Evolutionary conservation across 2,329 filamentous ascomycete genomes (phyloP).

Genomic region (Stagonosporopsis vannaccii): DNA sequence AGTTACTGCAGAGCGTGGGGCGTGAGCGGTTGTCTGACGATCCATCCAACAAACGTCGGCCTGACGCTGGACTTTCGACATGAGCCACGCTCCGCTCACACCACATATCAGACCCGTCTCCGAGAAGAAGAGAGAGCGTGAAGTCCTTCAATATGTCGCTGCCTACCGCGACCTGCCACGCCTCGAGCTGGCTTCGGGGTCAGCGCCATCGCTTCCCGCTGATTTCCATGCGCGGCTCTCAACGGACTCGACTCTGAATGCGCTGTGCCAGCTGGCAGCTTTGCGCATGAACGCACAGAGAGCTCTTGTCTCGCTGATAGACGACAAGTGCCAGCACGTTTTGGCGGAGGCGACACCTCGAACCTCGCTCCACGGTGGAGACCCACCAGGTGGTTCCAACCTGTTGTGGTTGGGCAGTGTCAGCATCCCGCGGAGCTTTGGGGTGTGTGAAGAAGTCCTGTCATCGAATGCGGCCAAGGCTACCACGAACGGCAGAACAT

Average conservation of each 20-base stretch:
- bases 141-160: slow-evolving; percentile 37
- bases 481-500: neutral
- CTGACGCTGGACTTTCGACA: neutral
- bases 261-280: slow-evolving; percentile 47
- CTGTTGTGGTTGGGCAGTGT: slow-evolving; percentile 41
- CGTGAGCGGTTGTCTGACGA: neutral
- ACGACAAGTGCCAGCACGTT: slow-evolving; percentile 44
- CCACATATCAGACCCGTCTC: slow-evolving; percentile 12
- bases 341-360: slow-evolving; percentile 49
- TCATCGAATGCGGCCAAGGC: neutral
- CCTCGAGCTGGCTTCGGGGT: slow-evolving; percentile 16
- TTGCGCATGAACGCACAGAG: slow-evolving; percentile 43
- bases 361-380: slow-evolving; percentile 28
- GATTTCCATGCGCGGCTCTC: slow-evolving; percentile 30
- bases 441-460: slow-evolving; percentile 35
- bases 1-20: slow-evolving; percentile 8
- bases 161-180: slow-evolving; percentile 34
- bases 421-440: slow-evolving; percentile 37
- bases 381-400: slow-evolving; percentile 5
- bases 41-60: slow-evolving; percentile 1
- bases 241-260: slow-evolving; percentile 41
- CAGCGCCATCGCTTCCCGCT: slow-evolving; percentile 19
- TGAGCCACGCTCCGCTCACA: slow-evolving; percentile 5
- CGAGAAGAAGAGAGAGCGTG: slow-evolving; percentile 36
- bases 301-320: slow-evolving; percentile 48